Percentiles rank a stretch among this genome's conserved stretches.
Conservation (phyloP, 208 protist genomes). For the Lotmaria passim region DNA sequence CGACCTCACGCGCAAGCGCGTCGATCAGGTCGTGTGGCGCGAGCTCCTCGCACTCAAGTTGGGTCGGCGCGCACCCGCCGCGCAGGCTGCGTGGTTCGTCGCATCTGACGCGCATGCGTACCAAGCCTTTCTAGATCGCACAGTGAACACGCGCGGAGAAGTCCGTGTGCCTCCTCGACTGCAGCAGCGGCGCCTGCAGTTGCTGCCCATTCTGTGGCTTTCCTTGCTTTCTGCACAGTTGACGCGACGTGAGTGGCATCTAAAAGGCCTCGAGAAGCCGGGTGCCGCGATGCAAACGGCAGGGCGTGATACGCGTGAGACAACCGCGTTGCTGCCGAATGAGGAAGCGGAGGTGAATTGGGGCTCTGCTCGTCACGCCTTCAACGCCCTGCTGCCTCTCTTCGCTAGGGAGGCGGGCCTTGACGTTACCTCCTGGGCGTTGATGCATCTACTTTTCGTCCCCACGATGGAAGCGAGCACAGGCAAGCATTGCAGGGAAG, state of each 20-base stretch:
- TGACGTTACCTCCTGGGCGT: slow-evolving; percentile 38
- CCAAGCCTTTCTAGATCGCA: background rate
- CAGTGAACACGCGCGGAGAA: background rate
- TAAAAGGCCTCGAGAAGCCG: too few species aligned
- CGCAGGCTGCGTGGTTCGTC: slow-evolving; percentile 28
- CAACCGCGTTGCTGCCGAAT: too few species aligned
- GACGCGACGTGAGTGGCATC: background rate
- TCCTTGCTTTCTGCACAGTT: slow-evolving; percentile 46
- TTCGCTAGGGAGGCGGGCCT: slow-evolving; percentile 42
- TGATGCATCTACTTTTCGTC: slow-evolving; percentile 35
- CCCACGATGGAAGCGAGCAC: background rate
- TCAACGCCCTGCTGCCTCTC: slow-evolving; percentile 45
- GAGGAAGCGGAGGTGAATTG: slow-evolving; percentile 31
- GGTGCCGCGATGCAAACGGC: background rate
- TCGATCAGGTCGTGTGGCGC: slow-evolving; percentile 22
- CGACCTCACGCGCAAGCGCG: slow-evolving; percentile 11
- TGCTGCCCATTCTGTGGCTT: slow-evolving; percentile 78
- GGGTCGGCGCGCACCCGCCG: slow-evolving; percentile 11
- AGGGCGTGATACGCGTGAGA: too few species aligned
- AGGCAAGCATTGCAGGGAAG: background rate
- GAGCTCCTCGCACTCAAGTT: slow-evolving; percentile 32
- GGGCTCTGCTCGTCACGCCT: slow-evolving; percentile 44
- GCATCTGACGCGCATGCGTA: slow-evolving; percentile 9
- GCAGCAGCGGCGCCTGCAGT: slow-evolving; percentile 72
- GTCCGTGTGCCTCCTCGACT: slow-evolving; percentile 14